phyloP scores from a whole-genome alignment of 306 rosid species.

The Pyrus pyrifolia region DNA sequence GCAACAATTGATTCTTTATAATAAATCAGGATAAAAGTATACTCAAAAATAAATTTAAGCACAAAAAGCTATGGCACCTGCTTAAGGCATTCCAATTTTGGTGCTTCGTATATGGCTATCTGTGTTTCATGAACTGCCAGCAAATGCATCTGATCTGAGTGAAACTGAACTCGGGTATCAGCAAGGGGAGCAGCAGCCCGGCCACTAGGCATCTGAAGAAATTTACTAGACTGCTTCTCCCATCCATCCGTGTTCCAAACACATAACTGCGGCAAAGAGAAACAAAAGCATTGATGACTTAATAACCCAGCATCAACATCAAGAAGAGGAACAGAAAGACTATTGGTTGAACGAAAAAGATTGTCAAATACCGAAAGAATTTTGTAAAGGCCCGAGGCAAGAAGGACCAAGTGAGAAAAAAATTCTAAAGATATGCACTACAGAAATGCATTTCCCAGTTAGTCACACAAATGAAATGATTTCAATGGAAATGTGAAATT shows the following conservation, averaged over 20 bases:
- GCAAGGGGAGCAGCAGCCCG: slow-evolving; percentile 68
- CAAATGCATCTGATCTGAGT: slow-evolving; percentile 80
- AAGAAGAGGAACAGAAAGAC: neutral
- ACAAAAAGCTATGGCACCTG: slow-evolving; percentile 47
- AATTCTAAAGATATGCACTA: neutral
- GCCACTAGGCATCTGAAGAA: slow-evolving; percentile 65
- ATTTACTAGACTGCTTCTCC: slow-evolving; percentile 78
- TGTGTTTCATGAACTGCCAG: slow-evolving; percentile 94
- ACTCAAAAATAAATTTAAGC: neutral
- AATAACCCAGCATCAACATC: neutral
- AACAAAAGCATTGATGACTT: slow-evolving; percentile 1
- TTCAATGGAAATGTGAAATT: neutral
- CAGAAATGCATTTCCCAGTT: neutral
- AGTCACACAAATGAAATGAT: neutral
- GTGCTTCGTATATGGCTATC: slow-evolving; percentile 89
- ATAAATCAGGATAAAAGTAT: neutral
- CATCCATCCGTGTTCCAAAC: slow-evolving; percentile 97
- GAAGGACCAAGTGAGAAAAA: neutral
- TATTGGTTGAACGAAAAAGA: neutral
- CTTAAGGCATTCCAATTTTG: slow-evolving; percentile 79
- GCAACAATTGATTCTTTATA: neutral
- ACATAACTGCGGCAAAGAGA: slow-evolving; percentile 60
- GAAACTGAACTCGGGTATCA: slow-evolving; percentile 93
- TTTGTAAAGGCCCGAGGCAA: neutral
- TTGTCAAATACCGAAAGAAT: neutral